Percentiles rank a stretch among this genome's conserved stretches.
These are phyloP conservation scores for Capsicum chinense DNA, from an alignment of 257 asterid genomes.

Conservation along the genomic window DNA sequence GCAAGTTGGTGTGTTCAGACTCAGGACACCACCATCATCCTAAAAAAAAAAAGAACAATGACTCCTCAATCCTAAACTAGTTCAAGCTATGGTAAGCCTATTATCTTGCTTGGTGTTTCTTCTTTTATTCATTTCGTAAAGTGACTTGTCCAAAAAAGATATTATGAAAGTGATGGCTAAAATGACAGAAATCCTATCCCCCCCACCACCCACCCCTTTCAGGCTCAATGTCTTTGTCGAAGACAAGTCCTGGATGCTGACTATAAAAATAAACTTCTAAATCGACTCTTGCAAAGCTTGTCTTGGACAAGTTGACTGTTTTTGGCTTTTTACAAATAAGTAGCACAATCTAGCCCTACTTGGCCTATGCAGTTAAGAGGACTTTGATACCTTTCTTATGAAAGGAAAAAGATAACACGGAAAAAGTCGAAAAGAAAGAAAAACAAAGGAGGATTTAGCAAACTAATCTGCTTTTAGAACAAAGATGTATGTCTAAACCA, in stretches of 20 bases:
- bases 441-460: neutral
- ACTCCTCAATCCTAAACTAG: too few relatives aligned
- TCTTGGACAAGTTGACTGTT: conserved; percentile 14
- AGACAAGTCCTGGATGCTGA: neutral
- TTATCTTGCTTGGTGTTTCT: neutral
- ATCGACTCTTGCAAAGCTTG: neutral
- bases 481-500: neutral
- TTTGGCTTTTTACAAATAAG: neutral
- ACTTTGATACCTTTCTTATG: conserved; percentile 4
- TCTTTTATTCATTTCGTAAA: neutral
- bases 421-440: neutral
- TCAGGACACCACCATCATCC: too few relatives aligned
- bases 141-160: neutral
- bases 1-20: too few relatives aligned
- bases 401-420: neutral
- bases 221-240: neutral
- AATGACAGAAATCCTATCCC: neutral
- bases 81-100: neutral
- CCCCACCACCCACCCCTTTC: neutral
- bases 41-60: too few relatives aligned
- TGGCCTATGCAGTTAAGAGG: neutral
- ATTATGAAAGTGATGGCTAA: neutral
- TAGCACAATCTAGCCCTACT: neutral
- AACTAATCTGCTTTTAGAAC: neutral
- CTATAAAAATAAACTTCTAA: neutral